Evolutionary conservation across 306 rosid genomes (phyloP).

Genomic region (Geum urbanum): DNA sequence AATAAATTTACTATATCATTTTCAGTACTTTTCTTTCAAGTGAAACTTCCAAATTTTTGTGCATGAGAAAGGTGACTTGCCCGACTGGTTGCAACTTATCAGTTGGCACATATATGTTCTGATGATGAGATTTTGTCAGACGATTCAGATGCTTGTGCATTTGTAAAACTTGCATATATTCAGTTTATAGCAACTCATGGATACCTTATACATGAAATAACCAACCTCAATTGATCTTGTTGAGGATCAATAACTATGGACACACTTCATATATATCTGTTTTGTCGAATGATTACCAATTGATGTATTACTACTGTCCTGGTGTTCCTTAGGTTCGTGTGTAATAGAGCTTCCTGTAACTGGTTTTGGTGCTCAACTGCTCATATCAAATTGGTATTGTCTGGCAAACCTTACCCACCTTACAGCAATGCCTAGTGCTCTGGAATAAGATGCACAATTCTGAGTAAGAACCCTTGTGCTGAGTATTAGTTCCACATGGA

Average conservation of each 20-base stretch:
- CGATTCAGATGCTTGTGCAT: background rate
- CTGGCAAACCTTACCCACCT: background rate
- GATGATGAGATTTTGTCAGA: background rate
- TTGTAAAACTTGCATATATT: background rate
- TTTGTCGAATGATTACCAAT: background rate
- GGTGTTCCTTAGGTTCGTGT: background rate
- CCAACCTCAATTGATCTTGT: background rate
- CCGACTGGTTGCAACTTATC: background rate
- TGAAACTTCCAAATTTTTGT: background rate
- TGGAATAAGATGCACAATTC: background rate
- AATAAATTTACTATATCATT: slow-evolving; percentile 47
- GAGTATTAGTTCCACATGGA: background rate
- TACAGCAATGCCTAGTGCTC: background rate
- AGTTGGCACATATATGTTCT: background rate
- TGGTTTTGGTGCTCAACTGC: background rate
- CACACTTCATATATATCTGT: background rate
- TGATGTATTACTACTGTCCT: background rate
- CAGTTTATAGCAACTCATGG: background rate
- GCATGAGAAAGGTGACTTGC: slow-evolving; percentile 2
- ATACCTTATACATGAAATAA: background rate
- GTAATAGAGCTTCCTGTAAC: background rate
- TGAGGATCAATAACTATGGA: background rate
- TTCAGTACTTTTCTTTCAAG: background rate
- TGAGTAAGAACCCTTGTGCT: background rate
- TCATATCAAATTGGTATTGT: background rate